phyloP scores from a whole-genome alignment of 192 early-diverging fungal genomes.

The Thamnidium elegans region DNA sequence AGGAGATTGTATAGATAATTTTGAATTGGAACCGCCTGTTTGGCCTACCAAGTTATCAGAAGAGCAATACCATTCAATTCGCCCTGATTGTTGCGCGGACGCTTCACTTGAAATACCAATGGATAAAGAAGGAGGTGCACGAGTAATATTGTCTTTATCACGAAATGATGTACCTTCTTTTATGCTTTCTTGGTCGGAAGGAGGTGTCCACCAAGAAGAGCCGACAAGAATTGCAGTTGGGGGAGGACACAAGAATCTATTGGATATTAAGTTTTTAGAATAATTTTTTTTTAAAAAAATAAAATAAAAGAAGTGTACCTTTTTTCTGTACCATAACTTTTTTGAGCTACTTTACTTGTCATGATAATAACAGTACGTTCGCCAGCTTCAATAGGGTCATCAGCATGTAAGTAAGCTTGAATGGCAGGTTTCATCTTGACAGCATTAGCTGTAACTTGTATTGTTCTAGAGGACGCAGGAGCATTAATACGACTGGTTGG shows the following conservation, averaged over 20 bases:
- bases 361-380: slow-evolving; percentile 71
- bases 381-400: slow-evolving; percentile 32
- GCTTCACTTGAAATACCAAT: slow-evolving; percentile 56
- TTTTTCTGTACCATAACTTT: slow-evolving; percentile 91
- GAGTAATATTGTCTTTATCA: background rate
- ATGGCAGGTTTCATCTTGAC: slow-evolving; percentile 10
- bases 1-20: background rate
- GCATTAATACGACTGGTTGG: slow-evolving; percentile 10
- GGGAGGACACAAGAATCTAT: slow-evolving; percentile 75
- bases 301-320: slow-evolving; percentile 40
- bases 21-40: slow-evolving; percentile 33
- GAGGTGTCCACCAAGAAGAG: slow-evolving; percentile 52
- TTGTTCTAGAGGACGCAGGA: slow-evolving; percentile 1
- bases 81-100: slow-evolving; percentile 43
- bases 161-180: background rate
- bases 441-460: background rate
- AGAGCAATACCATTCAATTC: slow-evolving; percentile 47
- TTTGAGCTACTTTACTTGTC: slow-evolving; percentile 87
- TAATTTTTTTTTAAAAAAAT: background rate
- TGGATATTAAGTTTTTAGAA: background rate
- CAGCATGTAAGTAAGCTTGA: slow-evolving; percentile 10
- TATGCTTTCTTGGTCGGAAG: background rate
- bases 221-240: slow-evolving; percentile 75
- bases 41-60: slow-evolving; percentile 42
- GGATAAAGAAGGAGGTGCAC: slow-evolving; percentile 43